phyloP scores from a whole-genome alignment of 495 filamentous ascomycete genomes.

The Polyplosphaeria fusca region DNA sequence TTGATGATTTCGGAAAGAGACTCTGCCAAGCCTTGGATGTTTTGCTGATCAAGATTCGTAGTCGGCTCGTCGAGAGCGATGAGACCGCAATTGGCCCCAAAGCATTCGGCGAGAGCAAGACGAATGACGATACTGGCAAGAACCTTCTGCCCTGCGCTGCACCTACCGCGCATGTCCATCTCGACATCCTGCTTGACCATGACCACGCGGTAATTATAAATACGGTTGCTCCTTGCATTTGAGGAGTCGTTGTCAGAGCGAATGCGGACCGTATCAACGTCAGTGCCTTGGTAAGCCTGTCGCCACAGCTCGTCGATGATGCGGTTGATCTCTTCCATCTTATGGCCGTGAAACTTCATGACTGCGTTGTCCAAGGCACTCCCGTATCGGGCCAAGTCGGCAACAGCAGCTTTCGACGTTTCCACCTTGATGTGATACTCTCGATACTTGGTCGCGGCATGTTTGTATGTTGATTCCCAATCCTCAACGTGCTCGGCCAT shows the following conservation, averaged over 20 bases:
- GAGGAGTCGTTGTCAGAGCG: conserved; percentile 89
- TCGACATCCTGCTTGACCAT: conserved; percentile 97
- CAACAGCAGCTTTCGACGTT: conserved; percentile 86
- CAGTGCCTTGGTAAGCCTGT: conserved; percentile 92
- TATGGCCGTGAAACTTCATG: conserved; percentile 90
- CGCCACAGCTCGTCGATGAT: conserved; percentile 96
- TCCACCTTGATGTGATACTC: conserved; percentile 87
- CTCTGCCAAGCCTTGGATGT: conserved; percentile 82
- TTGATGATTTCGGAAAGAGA: conserved; percentile 86
- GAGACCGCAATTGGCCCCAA: conserved; percentile 91
- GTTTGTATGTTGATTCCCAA: conserved; percentile 82
- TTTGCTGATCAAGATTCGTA: conserved; percentile 93
- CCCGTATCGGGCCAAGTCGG: conserved; percentile 79
- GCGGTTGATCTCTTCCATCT: conserved; percentile 98
- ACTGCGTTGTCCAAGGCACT: conserved; percentile 88
- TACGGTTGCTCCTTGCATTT: conserved; percentile 67
- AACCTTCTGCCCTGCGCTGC: conserved; percentile 94
- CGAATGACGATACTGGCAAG: conserved; percentile 97
- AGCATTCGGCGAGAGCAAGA: conserved; percentile 92
- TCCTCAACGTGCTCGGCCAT: conserved; percentile 65
- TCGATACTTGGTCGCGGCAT: conserved; percentile 77
- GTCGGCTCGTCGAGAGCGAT: conserved; percentile 98
- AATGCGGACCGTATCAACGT: conserved; percentile 90
- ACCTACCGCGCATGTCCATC: conserved; percentile 99
- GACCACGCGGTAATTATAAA: conserved; percentile 95